These are phyloP conservation scores for Leishmania aethiopica DNA, from an alignment of 208 protist genomes.

Conservation along the genomic window DNA sequence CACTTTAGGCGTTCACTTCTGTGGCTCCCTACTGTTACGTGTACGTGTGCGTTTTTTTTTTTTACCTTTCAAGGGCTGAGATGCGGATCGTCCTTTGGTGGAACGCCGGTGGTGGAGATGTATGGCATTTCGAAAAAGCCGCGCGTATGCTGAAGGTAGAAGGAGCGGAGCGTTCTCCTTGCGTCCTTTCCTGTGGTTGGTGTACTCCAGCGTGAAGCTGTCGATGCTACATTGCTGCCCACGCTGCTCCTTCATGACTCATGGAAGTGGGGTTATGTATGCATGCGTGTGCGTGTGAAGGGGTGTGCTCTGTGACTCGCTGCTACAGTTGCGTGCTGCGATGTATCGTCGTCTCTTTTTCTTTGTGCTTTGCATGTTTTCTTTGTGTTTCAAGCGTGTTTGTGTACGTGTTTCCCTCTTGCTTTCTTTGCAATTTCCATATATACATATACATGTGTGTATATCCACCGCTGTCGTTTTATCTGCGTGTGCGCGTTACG, in stretches of 20 bases:
- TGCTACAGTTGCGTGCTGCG: too few species aligned
- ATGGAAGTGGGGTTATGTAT: background rate
- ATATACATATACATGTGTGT: background rate
- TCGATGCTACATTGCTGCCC: background rate
- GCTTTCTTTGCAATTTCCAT: background rate
- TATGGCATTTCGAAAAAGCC: background rate
- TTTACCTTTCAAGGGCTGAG: background rate
- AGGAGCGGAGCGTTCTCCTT: background rate
- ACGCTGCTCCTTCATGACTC: background rate
- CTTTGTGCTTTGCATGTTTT: too few species aligned
- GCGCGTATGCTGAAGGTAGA: background rate
- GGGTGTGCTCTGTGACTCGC: too few species aligned
- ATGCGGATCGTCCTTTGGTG: background rate
- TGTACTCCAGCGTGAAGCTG: background rate
- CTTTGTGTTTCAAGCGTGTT: background rate
- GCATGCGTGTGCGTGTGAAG: background rate
- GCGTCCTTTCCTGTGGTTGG: background rate
- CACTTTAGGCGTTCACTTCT: background rate
- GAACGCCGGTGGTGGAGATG: background rate
- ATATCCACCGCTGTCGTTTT: background rate
- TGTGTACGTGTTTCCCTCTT: background rate
- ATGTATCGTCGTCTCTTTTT: too few species aligned
- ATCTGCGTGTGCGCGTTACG: background rate
- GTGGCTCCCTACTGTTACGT: background rate
- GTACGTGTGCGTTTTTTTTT: background rate